phyloP scores from a whole-genome alignment of 148 eudicot genomes.

The Rhododendron mucronatum region DNA sequence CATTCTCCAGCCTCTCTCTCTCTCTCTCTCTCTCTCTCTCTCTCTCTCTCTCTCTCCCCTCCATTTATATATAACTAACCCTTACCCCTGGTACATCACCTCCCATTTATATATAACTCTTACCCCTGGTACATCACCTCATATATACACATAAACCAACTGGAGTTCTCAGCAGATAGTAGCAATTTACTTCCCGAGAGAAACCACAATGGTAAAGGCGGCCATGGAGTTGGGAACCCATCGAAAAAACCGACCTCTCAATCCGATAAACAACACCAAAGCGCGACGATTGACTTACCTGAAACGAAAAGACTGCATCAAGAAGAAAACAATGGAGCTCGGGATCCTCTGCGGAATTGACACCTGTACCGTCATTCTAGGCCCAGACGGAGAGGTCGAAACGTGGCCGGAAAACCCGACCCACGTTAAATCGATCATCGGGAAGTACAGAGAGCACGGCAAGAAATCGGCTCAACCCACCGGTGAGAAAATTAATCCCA shows the following conservation, averaged over 20 bases:
- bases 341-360: background rate
- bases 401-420: conserved; percentile 6
- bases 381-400: background rate
- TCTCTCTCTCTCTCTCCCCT: no score
- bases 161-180: background rate
- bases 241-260: background rate
- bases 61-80: no score
- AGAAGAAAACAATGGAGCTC: conserved; percentile 9
- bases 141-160: background rate
- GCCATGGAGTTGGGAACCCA: background rate
- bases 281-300: background rate
- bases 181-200: background rate
- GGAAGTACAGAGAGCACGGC: background rate
- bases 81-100: background rate
- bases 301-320: conserved; percentile 5
- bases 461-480: background rate
- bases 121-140: background rate
- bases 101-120: no score
- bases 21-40: no score
- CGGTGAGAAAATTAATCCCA: background rate
- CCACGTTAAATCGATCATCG: background rate
- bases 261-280: background rate
- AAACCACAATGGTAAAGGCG: background rate
- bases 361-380: background rate
- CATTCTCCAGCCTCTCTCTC: no score